A percentile compares a stretch with the other conserved stretches of the same genome.
These are phyloP conservation scores for Lactifluus pinguis DNA, from an alignment of 768 basidiomycete species.

Conservation along the genomic window DNA sequence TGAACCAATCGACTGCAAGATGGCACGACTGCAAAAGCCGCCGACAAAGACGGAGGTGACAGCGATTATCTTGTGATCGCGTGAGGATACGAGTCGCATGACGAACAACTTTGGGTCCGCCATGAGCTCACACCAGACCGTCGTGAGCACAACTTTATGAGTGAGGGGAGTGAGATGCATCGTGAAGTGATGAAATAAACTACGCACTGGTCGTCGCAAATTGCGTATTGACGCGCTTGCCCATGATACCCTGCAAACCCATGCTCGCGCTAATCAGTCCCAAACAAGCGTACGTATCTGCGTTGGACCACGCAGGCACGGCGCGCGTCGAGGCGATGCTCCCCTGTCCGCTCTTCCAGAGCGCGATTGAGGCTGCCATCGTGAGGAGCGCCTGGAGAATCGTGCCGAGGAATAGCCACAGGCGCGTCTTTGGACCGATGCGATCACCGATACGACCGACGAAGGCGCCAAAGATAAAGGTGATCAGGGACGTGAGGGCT, in stretches of 20 bases:
- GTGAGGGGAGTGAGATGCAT: not conserved
- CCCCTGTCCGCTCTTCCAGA: conserved; percentile 59
- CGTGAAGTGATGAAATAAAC: not conserved
- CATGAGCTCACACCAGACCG: conserved; percentile 83
- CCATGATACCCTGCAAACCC: conserved; percentile 81
- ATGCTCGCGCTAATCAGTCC: conserved; percentile 74
- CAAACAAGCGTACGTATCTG: conserved; percentile 57
- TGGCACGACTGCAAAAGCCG: conserved; percentile 55
- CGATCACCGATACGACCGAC: conserved; percentile 79
- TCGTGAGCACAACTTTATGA: conserved; percentile 65
- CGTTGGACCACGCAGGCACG: conserved; percentile 62
- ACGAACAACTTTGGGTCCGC: conserved; percentile 70
- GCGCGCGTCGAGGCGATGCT: conserved; percentile 47
- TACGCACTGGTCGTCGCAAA: conserved; percentile 67
- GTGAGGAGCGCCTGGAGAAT: conserved; percentile 69
- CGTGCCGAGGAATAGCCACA: conserved; percentile 67
- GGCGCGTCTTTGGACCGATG: conserved; percentile 61
- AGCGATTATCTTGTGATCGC: conserved; percentile 66
- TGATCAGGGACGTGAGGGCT: conserved; percentile 67
- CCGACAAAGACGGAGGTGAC: conserved; percentile 65
- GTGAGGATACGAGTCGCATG: conserved; percentile 42
- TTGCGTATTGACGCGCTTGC: conserved; percentile 70
- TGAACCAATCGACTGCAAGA: conserved; percentile 50
- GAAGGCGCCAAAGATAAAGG: conserved; percentile 73
- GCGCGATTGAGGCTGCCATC: conserved; percentile 58